These are phyloP conservation scores for Gremmenia infestans DNA, from an alignment of 2,329 filamentous ascomycete genomes.

Conservation along the genomic window DNA sequence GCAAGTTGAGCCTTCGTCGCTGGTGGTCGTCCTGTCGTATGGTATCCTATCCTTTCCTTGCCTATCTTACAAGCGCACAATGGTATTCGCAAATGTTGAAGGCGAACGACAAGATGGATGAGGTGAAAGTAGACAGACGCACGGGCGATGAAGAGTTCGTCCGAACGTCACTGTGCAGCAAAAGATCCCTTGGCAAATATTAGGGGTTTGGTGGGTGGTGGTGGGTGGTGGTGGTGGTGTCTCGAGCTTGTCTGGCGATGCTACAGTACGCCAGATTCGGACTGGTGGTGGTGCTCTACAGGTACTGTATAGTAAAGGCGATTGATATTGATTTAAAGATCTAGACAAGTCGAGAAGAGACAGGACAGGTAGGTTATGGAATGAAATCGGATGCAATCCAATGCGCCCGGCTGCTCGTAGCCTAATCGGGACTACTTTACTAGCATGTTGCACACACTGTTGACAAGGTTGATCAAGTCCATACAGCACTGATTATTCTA, in stretches of 20 bases:
- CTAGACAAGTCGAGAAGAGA: conserved; percentile 13
- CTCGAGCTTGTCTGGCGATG: not conserved
- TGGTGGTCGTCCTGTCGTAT: not conserved
- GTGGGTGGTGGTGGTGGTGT: not conserved
- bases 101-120: too few relatives aligned
- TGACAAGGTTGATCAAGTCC: too few relatives aligned
- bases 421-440: too few relatives aligned
- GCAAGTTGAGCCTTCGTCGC: not conserved
- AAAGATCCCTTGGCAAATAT: not conserved
- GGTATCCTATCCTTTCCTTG: too few relatives aligned
- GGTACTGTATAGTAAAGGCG: not conserved
- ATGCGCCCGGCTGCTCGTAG: too few relatives aligned
- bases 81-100: too few relatives aligned
- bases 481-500: too few relatives aligned
- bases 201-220: not conserved
- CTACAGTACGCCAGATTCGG: not conserved
- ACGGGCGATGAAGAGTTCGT: not conserved
- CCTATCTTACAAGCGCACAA: too few relatives aligned
- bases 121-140: not conserved
- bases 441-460: too few relatives aligned
- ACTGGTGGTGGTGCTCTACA: not conserved
- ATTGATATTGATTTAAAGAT: not conserved
- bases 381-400: conserved; percentile 4
- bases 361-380: not conserved
- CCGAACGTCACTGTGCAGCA: not conserved